Evolutionary conservation across 2,329 filamentous ascomycete species (phyloP).

Genomic region (Aspergillus japonicus): DNA sequence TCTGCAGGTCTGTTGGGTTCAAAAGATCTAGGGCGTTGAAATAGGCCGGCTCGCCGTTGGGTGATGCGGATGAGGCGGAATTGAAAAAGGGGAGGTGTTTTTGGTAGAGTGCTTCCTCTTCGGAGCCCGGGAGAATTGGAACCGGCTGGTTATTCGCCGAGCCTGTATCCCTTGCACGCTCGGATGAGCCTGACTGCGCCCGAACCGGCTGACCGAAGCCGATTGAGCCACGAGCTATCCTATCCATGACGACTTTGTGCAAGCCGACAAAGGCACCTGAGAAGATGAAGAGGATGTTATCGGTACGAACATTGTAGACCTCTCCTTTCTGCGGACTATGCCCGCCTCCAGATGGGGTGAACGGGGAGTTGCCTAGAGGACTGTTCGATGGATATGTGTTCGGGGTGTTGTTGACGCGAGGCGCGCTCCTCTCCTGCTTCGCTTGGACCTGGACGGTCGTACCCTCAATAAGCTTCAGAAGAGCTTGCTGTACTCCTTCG

Average conservation of each 20-base stretch:
- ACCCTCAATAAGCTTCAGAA: conserved; percentile 94
- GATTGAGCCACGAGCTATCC: conserved; percentile 82
- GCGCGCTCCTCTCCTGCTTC: conserved; percentile 57
- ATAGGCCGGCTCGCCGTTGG: conserved; percentile 46
- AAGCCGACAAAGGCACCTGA: conserved; percentile 93
- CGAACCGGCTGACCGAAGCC: conserved; percentile 87
- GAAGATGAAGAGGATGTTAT: conserved; percentile 96
- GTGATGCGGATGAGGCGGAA: conserved; percentile 52
- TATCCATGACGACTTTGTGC: conserved; percentile 80
- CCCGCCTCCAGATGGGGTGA: conserved; percentile 29
- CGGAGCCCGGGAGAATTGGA: conserved; percentile 60
- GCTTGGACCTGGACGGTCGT: conserved; percentile 90
- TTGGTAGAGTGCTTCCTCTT: conserved; percentile 60
- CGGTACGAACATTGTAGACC: conserved; percentile 76
- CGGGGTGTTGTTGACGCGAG: conserved; percentile 38
- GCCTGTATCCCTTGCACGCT: conserved; percentile 24
- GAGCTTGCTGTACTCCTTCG: conserved; percentile 92
- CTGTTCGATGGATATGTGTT: conserved; percentile 41
- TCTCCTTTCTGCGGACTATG: conserved; percentile 53
- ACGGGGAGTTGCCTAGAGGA: conserved; percentile 34
- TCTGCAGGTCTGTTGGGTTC: conserved; percentile 73
- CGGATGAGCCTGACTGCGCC: conserved; percentile 38
- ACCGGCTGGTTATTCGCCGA: conserved; percentile 40
- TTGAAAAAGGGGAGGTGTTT: conserved; percentile 59
- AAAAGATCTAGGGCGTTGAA: conserved; percentile 68